phyloP scores from a whole-genome alignment of 176 grass and related monocot genomes.

The Oryza longistaminata region DNA sequence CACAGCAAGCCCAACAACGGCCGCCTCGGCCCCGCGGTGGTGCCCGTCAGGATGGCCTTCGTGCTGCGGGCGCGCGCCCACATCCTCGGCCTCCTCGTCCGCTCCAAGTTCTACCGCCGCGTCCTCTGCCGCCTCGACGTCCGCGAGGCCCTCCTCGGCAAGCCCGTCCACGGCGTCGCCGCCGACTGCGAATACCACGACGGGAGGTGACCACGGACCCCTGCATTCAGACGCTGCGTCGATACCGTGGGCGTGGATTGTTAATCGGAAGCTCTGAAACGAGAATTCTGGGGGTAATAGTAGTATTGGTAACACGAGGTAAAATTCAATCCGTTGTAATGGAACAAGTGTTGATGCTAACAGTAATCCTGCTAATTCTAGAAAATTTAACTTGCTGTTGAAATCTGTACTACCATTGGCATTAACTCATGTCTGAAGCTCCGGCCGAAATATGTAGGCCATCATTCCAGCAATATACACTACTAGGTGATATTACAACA shows the following conservation, averaged over 20 bases:
- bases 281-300: not conserved
- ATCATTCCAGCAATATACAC: not conserved
- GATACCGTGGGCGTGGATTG: not conserved
- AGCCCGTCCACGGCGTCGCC: conserved; percentile 32
- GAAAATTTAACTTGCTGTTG: not conserved
- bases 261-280: not conserved
- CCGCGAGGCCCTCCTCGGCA: conserved; percentile 61
- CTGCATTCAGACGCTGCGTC: not conserved
- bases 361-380: not conserved
- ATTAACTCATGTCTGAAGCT: not conserved
- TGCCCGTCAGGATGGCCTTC: conserved; percentile 65
- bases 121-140: conserved; percentile 55
- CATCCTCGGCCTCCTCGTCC: conserved; percentile 80
- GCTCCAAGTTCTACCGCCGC: conserved; percentile 95
- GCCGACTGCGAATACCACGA: conserved; percentile 68
- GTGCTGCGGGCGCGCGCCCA: conserved; percentile 78
- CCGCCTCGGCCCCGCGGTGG: conserved; percentile 60
- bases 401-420: not conserved
- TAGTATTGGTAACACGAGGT: not conserved
- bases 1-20: conserved; percentile 79
- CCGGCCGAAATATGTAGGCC: not conserved
- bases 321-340: not conserved
- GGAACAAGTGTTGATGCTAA: not conserved
- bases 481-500: not conserved
- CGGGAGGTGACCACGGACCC: conserved; percentile 38